Evolutionary conservation across 768 basidiomycete species (phyloP).

Genomic region (Collybia sordida): DNA sequence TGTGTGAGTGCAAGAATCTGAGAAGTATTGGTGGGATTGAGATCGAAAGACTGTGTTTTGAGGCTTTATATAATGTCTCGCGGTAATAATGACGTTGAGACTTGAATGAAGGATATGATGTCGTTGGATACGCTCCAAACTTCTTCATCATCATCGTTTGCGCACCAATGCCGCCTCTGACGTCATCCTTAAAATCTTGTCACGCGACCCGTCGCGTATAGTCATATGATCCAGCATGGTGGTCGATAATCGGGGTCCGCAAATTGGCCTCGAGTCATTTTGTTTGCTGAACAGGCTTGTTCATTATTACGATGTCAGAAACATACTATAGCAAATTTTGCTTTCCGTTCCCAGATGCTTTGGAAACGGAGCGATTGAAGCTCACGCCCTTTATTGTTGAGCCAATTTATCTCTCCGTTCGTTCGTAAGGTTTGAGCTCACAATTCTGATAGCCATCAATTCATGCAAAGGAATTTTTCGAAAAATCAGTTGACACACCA

Average conservation of each 20-base stretch:
- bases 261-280: neutral
- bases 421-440: neutral
- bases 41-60: neutral
- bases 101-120: neutral
- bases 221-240: conserved; percentile 1
- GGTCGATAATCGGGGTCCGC: neutral
- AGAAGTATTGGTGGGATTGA: neutral
- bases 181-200: neutral
- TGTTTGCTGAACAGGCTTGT: neutral
- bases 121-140: neutral
- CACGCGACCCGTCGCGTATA: neutral
- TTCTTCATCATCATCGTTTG: too few species aligned
- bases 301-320: conserved; percentile 4
- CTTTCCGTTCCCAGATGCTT: conserved; percentile 39
- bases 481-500: conserved; percentile 29
- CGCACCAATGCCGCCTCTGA: neutral
- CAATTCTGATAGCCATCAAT: conserved; percentile 34
- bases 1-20: too few species aligned
- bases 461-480: conserved; percentile 42
- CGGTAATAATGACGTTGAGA: neutral
- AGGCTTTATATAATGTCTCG: neutral
- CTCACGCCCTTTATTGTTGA: conserved; percentile 50
- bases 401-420: conserved; percentile 8
- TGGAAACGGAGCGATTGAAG: conserved; percentile 48
- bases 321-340: conserved; percentile 48